phyloP scores from a whole-genome alignment of 78 protist genomes.

The Parvularia atlantis region DNA sequence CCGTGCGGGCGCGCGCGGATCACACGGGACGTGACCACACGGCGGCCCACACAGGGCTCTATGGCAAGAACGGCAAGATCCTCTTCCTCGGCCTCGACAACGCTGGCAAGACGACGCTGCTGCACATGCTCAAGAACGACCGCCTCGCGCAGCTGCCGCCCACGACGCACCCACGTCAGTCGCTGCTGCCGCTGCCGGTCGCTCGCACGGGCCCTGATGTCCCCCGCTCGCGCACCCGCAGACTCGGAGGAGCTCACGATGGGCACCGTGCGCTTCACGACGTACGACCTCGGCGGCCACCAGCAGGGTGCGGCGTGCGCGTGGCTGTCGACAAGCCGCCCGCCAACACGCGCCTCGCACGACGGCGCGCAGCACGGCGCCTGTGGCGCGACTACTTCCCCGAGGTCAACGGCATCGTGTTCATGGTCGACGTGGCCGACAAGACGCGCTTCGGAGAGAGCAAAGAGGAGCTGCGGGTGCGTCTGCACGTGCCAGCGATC shows the following conservation, averaged over 20 bases:
- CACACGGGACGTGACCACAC: no score
- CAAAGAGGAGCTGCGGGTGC: constrained; percentile 79
- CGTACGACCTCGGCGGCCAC: constrained; percentile 99
- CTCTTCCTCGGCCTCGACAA: constrained; percentile 99
- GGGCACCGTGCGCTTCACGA: constrained; percentile 76
- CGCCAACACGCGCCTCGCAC: no score
- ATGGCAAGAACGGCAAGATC: constrained; percentile 85
- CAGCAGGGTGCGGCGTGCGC: constrained; percentile 26
- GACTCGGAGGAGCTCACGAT: constrained; percentile 88
- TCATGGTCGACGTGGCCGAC: constrained; percentile 84
- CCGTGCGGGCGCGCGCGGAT: not conserved
- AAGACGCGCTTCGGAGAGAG: constrained; percentile 83
- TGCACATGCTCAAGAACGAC: constrained; percentile 89
- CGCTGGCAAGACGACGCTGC: constrained; percentile 99
- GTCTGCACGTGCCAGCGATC: not conserved
- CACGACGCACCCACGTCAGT: constrained; percentile 86
- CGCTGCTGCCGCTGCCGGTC: no score
- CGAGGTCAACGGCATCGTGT: constrained; percentile 90
- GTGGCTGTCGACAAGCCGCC: no score
- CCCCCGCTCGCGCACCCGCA: not conserved
- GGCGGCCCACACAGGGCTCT: no score
- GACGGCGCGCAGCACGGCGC: constrained; percentile 56
- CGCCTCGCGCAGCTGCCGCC: constrained; percentile 68
- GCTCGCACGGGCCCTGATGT: not conserved
- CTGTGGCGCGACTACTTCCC: constrained; percentile 90